phyloP scores from a whole-genome alignment of 768 basidiomycete species.

The Amanita molliuscula region DNA sequence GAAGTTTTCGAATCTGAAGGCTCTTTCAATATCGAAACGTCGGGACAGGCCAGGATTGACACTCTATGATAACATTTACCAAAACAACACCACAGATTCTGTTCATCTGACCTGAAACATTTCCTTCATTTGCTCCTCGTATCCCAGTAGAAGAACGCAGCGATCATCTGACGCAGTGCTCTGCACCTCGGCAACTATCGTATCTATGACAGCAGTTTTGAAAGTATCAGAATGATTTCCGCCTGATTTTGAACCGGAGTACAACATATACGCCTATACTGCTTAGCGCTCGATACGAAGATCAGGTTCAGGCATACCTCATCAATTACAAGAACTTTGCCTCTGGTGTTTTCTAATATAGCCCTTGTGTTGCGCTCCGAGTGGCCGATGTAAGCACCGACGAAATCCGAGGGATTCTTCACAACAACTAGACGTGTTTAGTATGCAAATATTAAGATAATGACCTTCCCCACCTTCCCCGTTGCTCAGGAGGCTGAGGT shows the following conservation, averaged over 20 bases:
- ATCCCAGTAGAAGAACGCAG: slow-evolving; percentile 56
- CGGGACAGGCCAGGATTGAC: slow-evolving; percentile 60
- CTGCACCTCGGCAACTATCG: slow-evolving; percentile 67
- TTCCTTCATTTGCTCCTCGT: slow-evolving; percentile 55
- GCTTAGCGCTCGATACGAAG: neutral
- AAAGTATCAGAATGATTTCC: slow-evolving; percentile 30
- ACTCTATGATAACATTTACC: slow-evolving; percentile 28
- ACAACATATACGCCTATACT: slow-evolving; percentile 59
- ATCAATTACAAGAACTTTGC: slow-evolving; percentile 64
- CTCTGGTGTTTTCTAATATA: slow-evolving; percentile 45
- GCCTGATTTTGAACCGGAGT: slow-evolving; percentile 30
- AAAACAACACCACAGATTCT: no score
- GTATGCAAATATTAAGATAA: neutral
- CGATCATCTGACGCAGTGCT: slow-evolving; percentile 60
- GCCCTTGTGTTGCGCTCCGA: slow-evolving; percentile 58
- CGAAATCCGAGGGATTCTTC: slow-evolving; percentile 62
- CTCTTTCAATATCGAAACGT: slow-evolving; percentile 59
- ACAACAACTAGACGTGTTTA: slow-evolving; percentile 33
- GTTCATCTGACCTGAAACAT: slow-evolving; percentile 53
- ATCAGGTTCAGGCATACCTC: slow-evolving; percentile 29
- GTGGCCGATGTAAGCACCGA: slow-evolving; percentile 46
- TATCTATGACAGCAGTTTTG: slow-evolving; percentile 65
- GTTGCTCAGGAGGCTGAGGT: slow-evolving; percentile 57
- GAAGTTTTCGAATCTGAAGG: slow-evolving; percentile 64
- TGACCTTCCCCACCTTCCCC: slow-evolving; percentile 43